A percentile compares a stretch with the other conserved stretches of the same genome.
Conservation (phyloP, 1,139 yeast genomes). For the Yamadazyma epiphylla region DNA sequence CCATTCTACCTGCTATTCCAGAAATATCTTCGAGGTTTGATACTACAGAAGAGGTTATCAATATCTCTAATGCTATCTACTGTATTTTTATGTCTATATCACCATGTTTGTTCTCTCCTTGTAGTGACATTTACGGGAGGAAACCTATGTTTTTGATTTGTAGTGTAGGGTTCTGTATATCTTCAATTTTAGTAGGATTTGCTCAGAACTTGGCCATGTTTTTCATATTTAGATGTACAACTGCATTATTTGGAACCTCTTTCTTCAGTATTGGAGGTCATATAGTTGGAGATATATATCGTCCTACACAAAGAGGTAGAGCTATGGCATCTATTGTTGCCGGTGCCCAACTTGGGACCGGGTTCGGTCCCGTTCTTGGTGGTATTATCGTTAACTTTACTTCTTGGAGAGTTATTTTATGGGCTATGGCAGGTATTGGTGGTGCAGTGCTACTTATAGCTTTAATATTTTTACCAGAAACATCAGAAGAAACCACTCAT, state of each 20-base stretch:
- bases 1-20: conserved; percentile 49
- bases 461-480: conserved; percentile 37
- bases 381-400: conserved; percentile 45
- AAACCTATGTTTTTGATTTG: conserved; percentile 37
- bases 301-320: conserved; percentile 43
- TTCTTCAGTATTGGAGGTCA: conserved; percentile 47
- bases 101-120: conserved; percentile 46
- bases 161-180: conserved; percentile 24
- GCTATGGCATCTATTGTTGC: conserved; percentile 41
- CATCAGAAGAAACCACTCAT: conserved; percentile 26
- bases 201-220: conserved; percentile 50
- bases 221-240: conserved; percentile 39
- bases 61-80: conserved; percentile 46
- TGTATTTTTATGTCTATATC: conserved; percentile 49
- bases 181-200: conserved; percentile 38
- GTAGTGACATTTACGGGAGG: conserved; percentile 49
- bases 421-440: conserved; percentile 41
- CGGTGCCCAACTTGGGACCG: conserved; percentile 48
- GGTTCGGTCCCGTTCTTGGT: conserved; percentile 46
- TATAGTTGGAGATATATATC: conserved; percentile 42
- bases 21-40: conserved; percentile 39
- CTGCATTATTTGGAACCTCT: conserved; percentile 51
- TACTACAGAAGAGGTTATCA: conserved; percentile 44
- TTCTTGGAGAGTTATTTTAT: conserved; percentile 49
- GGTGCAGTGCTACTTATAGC: conserved; percentile 23